phyloP scores from a whole-genome alignment of 1,139 yeast species.

The Sugiyamaella pinicola region DNA sequence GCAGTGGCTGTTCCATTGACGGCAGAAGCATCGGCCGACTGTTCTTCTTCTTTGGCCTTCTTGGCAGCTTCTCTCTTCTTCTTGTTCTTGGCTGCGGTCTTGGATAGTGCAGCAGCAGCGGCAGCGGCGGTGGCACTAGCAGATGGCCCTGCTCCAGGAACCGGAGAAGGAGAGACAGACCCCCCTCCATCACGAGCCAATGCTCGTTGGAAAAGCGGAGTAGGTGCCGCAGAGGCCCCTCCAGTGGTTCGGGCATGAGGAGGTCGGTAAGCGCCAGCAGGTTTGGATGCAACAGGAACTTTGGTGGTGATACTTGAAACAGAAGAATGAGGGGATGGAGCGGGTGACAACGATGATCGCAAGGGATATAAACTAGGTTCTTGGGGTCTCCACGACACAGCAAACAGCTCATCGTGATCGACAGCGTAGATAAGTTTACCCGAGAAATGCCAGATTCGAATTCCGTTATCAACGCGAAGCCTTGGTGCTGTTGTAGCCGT shows the following conservation, averaged over 20 bases:
- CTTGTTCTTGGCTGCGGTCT: constrained; percentile 72
- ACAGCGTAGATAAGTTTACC: constrained; percentile 78
- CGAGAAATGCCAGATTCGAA: constrained; percentile 88
- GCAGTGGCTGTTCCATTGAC: constrained; percentile 24
- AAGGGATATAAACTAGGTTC: constrained; percentile 59
- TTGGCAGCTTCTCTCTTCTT: constrained; percentile 71
- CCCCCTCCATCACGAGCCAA: constrained; percentile 33
- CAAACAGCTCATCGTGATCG: constrained; percentile 78
- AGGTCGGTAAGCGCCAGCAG: constrained; percentile 90
- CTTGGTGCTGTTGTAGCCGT: constrained; percentile 98
- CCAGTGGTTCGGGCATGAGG: constrained; percentile 75
- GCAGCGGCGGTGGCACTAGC: constrained; percentile 43
- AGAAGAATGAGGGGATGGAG: constrained; percentile 69
- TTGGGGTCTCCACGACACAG: constrained; percentile 89
- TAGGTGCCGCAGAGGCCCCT: constrained; percentile 39
- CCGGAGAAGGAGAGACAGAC: constrained; percentile 30
- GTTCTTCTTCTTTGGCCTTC: constrained; percentile 47
- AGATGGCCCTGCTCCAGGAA: constrained; percentile 46
- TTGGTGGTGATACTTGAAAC: constrained; percentile 36
- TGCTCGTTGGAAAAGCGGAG: constrained; percentile 40
- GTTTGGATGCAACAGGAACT: constrained; percentile 49
- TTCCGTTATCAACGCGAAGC: constrained; percentile 93
- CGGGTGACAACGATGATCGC: constrained; percentile 52
- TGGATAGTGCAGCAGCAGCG: constrained; percentile 46
- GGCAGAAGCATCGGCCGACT: constrained; percentile 30